Evolutionary conservation across 805 yeast species (phyloP).

Genomic region (Saturnispora zaruensis): DNA sequence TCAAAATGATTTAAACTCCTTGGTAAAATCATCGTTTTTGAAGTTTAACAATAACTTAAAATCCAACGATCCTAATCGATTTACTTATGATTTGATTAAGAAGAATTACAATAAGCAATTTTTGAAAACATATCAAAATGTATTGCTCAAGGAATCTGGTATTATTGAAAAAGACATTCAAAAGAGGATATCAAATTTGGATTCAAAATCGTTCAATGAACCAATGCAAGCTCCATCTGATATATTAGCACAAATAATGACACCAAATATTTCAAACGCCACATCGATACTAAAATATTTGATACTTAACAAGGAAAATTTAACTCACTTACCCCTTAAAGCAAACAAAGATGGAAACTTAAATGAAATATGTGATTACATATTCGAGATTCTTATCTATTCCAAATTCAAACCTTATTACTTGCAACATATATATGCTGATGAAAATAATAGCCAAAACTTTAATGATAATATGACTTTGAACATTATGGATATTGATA

Average conservation of each 20-base stretch:
- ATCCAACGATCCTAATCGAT: background rate
- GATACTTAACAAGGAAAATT: conserved; percentile 5
- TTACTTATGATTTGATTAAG: conserved; percentile 11
- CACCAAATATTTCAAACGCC: conserved; percentile 12
- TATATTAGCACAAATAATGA: conserved; percentile 7
- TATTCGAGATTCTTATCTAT: conserved; percentile 25
- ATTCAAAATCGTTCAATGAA: background rate
- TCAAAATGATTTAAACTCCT: background rate
- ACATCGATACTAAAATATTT: conserved; percentile 1
- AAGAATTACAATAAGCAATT: conserved; percentile 9
- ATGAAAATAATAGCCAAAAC: conserved; percentile 26
- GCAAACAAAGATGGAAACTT: background rate
- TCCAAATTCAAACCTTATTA: conserved; percentile 25
- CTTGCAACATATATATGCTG: conserved; percentile 22
- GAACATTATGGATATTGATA: conserved; percentile 36
- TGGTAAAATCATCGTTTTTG: conserved; percentile 10
- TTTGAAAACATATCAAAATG: conserved; percentile 8
- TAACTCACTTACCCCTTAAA: background rate
- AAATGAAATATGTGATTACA: conserved; percentile 16
- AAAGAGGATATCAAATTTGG: background rate
- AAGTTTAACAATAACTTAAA: conserved; percentile 12
- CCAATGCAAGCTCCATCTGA: background rate
- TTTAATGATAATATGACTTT: conserved; percentile 28
- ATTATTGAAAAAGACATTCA: conserved; percentile 9
- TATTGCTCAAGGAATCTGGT: conserved; percentile 4